A percentile compares a stretch with the other conserved stretches of the same genome.
phyloP scores from a whole-genome alignment of 371 early-diverging fungal species.

The Mucor plumbeus region DNA sequence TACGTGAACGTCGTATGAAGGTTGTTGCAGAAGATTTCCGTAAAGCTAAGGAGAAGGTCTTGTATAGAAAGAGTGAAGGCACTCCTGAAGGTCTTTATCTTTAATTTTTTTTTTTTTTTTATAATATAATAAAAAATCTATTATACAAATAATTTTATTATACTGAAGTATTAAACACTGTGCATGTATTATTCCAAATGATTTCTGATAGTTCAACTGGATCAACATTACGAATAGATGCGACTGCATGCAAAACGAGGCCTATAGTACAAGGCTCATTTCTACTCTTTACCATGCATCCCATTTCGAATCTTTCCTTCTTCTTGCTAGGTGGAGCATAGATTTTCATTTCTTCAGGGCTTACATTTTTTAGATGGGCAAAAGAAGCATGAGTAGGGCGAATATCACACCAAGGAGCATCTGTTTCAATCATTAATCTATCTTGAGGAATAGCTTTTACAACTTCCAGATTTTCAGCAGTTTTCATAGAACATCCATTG shows the following conservation, averaged over 20 bases:
- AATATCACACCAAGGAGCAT: slow-evolving; percentile 96
- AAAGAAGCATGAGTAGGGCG: slow-evolving; percentile 87
- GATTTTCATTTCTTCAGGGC: slow-evolving; percentile 34
- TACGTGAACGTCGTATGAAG: slow-evolving; percentile 99
- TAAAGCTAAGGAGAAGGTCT: slow-evolving; percentile 99
- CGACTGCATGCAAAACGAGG: slow-evolving; percentile 64
- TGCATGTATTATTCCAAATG: slow-evolving; percentile 64
- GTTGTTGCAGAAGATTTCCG: slow-evolving; percentile 98
- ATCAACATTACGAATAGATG: slow-evolving; percentile 57
- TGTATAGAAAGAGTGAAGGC: slow-evolving; percentile 98
- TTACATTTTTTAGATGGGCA: slow-evolving; percentile 53
- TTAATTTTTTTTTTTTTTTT: slow-evolving; percentile 44
- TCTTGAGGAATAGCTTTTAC: slow-evolving; percentile 85
- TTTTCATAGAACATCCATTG: slow-evolving; percentile 97
- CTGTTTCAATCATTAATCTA: slow-evolving; percentile 93
- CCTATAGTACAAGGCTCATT: slow-evolving; percentile 86
- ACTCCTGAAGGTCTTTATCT: slow-evolving; percentile 97
- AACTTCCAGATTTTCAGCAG: slow-evolving; percentile 81
- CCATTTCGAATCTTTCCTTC: slow-evolving; percentile 79
- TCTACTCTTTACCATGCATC: slow-evolving; percentile 80
- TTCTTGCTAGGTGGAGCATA: slow-evolving; percentile 61
- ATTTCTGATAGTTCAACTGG: slow-evolving; percentile 55
- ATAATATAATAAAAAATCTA: slow-evolving; percentile 4
- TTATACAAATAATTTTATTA: slow-evolving; percentile 9
- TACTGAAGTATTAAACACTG: slow-evolving; percentile 45